phyloP scores from a whole-genome alignment of 2,329 filamentous ascomycete genomes.

The Phialophora tarda region DNA sequence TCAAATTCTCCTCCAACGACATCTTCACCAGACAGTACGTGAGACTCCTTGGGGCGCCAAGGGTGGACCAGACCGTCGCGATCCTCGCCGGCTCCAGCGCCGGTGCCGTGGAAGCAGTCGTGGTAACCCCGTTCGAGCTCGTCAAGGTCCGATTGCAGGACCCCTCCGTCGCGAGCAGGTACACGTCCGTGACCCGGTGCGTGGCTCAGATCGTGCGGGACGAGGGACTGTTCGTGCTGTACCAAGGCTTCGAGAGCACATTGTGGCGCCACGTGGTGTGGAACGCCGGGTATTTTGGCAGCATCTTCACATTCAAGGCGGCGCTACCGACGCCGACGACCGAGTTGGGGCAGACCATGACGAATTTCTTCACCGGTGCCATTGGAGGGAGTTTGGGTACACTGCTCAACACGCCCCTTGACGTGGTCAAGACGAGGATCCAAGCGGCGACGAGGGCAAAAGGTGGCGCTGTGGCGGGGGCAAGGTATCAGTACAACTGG shows the following conservation, averaged over 20 bases:
- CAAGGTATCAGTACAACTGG: neutral
- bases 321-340: neutral
- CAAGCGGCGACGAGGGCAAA: neutral
- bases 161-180: neutral
- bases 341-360: neutral
- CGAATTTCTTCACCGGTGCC: neutral
- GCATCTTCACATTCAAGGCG: slow-evolving; percentile 13
- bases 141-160: neutral
- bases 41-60: neutral
- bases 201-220: neutral
- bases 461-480: too few species aligned
- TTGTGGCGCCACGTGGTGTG: slow-evolving; percentile 9
- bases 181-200: neutral
- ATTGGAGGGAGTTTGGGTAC: neutral
- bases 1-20: neutral
- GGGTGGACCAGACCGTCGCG: neutral
- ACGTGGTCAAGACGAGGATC: neutral
- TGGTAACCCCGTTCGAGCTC: neutral
- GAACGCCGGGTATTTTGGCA: slow-evolving; percentile 14
- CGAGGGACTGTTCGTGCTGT: slow-evolving; percentile 44
- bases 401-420: neutral
- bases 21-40: neutral
- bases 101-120: neutral
- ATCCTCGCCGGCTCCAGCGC: neutral
- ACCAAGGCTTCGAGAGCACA: slow-evolving; percentile 6